Conservation (phyloP, 2,329 filamentous ascomycete genomes). For the Ophioceras dolichostomum region DNA sequence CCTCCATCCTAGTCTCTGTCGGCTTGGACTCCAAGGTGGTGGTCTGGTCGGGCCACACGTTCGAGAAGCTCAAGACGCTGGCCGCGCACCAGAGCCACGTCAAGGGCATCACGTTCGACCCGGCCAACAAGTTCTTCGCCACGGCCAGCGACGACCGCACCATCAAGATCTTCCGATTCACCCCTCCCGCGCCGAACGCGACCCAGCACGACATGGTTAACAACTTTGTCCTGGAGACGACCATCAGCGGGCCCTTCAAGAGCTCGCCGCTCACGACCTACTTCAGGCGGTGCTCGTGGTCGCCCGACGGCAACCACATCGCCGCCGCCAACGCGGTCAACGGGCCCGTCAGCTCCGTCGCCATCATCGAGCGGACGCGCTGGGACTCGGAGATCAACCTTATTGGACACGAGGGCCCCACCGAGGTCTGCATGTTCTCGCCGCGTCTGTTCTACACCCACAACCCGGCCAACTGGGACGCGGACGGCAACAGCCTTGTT, state of each 20-base stretch:
- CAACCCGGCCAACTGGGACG: conserved; percentile 46
- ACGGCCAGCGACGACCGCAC: conserved; percentile 94
- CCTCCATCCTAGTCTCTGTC: conserved; percentile 89
- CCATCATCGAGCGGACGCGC: conserved; percentile 80
- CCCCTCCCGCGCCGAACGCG: conserved; percentile 78
- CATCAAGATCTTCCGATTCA: conserved; percentile 94
- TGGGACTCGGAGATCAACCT: conserved; percentile 98
- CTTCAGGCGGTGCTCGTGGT: conserved; percentile 94
- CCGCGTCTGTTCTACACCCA: conserved; percentile 73
- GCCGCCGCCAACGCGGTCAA: conserved; percentile 96
- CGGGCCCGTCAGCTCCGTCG: conserved; percentile 91
- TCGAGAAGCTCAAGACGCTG: conserved; percentile 93
- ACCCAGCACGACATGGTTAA: conserved; percentile 92
- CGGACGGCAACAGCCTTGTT: conserved; percentile 43
- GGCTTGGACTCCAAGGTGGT: conserved; percentile 96
- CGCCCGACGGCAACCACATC: conserved; percentile 92
- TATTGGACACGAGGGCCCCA: conserved; percentile 92
- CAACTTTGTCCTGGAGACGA: conserved; percentile 92
- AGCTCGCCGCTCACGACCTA: conserved; percentile 93
- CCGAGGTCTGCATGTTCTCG: conserved; percentile 95
- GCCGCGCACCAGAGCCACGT: conserved; percentile 93
- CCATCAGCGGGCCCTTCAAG: conserved; percentile 75
- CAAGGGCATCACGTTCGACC: conserved; percentile 97
- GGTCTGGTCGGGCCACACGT: conserved; percentile 95
- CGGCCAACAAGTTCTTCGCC: conserved; percentile 97